Base-by-base conservation (phyloP, 192 early-diverging fungal genomes). In the Backusella luteola region DNA sequence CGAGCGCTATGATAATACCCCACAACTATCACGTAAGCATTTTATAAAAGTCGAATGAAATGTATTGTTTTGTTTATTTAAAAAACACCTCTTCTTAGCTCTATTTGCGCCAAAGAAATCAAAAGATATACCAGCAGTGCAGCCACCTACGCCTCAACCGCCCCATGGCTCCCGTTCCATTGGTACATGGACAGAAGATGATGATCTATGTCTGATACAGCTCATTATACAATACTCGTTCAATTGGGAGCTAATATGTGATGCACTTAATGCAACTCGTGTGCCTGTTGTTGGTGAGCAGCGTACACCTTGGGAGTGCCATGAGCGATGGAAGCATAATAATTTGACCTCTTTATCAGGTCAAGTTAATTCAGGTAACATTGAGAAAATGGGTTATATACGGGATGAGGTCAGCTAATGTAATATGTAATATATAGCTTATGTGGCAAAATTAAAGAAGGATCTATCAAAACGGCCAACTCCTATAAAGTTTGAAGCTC, bases 161-260 rank as follows among this genome's bases (percentile, higher is more conserved):
- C 80, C 75, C 34, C 81, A 79, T 44, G 79, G 78, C 68, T 75
- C 78, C 15, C 80, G 82, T 21, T 35, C 77, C 21, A 70, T 70
- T 41, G 66, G 83, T 26, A 68, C 79, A 11, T 89, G 87, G 89
- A 83, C 84, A 19, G 80, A 80, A 15, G 89, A 90, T 32, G 88
- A 87, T 74, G 91, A 92, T 36, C 78, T 87, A 6, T 77, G 84
- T 26, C 78, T 95, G 52, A 79, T 85, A 35, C 80, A 79, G 12
- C 73, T 92, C 23, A 88, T 89, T 52, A 75, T 81, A 44, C 83
- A 85, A 19, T 90, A 87, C 74, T 79, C 84, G 36, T 88, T 85
- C 74, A 93, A 95, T 79, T 95, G 92, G 92, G 80, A 83, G 36
- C 72, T 91, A 19, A 89, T 95, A 26, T 74, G 84, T n/a, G 92